Conservation (phyloP, 805 yeast species). For the Candida maris region DNA sequence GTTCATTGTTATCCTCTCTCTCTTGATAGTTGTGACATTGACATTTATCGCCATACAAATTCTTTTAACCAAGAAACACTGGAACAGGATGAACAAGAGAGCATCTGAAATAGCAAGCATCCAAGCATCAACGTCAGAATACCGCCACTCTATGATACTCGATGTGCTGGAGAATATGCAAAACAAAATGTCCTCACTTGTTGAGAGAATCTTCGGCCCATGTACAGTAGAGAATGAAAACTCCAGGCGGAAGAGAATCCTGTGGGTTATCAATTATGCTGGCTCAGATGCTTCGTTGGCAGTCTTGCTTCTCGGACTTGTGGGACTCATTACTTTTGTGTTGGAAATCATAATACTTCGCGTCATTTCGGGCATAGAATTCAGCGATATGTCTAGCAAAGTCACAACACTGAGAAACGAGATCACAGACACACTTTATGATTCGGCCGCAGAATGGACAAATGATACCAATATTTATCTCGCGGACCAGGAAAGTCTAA, state of each 20-base stretch:
- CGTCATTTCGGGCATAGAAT: conserved; percentile 9
- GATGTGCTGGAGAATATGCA: conserved; percentile 27
- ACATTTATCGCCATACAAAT: conserved; percentile 40
- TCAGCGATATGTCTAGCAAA: conserved; percentile 9
- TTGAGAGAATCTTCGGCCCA: conserved; percentile 17
- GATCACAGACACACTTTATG: conserved; percentile 23
- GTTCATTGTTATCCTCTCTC: conserved; percentile 36
- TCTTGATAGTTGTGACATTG: conserved; percentile 40
- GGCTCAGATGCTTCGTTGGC: conserved; percentile 49
- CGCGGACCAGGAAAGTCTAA: conserved; percentile 39
- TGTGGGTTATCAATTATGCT: conserved; percentile 50
- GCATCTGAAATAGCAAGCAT: conserved; percentile 20
- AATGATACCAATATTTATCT: conserved; percentile 54
- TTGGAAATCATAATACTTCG: conserved; percentile 51
- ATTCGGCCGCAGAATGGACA: conserved; percentile 47
- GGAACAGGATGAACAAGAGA: conserved; percentile 44
- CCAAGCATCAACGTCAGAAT: not conserved
- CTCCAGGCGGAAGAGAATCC: conserved; percentile 20
- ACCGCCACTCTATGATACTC: conserved; percentile 9
- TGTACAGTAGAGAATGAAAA: conserved; percentile 10
- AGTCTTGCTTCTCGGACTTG: conserved; percentile 49
- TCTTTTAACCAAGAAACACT: conserved; percentile 42
- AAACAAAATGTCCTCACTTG: conserved; percentile 19
- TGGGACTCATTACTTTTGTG: conserved; percentile 52
- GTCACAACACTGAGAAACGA: conserved; percentile 10